These are phyloP conservation scores for Decorospora gaudefroyi DNA, from an alignment of 2,329 filamentous ascomycete species.

Conservation along the genomic window DNA sequence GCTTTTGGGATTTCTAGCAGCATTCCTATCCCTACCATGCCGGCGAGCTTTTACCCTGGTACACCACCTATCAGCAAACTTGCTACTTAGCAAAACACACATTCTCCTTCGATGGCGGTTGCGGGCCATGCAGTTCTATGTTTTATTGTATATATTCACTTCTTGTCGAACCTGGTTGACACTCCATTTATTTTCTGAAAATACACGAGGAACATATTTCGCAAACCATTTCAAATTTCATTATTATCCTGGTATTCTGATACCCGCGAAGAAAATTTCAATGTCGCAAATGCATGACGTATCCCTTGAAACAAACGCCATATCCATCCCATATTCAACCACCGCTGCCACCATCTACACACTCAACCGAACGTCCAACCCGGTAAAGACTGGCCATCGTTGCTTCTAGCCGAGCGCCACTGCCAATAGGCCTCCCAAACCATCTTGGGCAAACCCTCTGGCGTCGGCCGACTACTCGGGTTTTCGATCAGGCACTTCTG, in stretches of 20 bases:
- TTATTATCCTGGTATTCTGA: too few relatives aligned
- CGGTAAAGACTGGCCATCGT: not conserved
- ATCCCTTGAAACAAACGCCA: too few relatives aligned
- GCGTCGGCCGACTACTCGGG: not conserved
- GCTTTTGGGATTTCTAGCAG: constrained; percentile 39
- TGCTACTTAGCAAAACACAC: constrained; percentile 21
- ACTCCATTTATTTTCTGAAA: not conserved
- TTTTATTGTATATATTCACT: not conserved
- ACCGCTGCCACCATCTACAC: too few relatives aligned
- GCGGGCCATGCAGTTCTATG: too few relatives aligned
- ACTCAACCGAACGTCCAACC: constrained; percentile 7
- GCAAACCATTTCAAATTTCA: not conserved
- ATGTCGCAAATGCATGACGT: too few relatives aligned
- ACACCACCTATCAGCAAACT: constrained; percentile 40
- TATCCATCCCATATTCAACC: too few relatives aligned
- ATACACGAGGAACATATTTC: not conserved
- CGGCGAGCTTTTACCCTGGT: constrained; percentile 49
- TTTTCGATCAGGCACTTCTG: not conserved
- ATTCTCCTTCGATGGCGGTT: not conserved
- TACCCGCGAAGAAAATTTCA: too few relatives aligned
- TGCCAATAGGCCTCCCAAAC: constrained; percentile 1
- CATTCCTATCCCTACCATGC: constrained; percentile 52
- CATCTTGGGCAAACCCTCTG: not conserved
- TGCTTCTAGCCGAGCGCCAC: not conserved
- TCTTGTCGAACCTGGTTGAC: too few relatives aligned